A percentile compares a stretch with the other conserved stretches of the same genome.
These are phyloP conservation scores for Yamadazyma oceani DNA, from an alignment of 1,139 yeast genomes.

Conservation along the genomic window DNA sequence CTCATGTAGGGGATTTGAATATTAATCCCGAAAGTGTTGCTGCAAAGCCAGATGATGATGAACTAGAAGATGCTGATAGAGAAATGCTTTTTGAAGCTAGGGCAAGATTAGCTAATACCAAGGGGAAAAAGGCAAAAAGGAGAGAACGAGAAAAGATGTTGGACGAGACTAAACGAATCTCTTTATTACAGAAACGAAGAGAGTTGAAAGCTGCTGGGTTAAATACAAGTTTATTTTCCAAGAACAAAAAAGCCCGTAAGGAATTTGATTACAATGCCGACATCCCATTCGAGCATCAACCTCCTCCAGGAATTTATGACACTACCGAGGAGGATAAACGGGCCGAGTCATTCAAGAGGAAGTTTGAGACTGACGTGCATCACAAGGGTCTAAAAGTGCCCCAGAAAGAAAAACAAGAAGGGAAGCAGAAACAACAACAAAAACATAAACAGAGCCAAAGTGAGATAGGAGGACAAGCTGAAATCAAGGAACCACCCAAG, in stretches of 20 bases:
- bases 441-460: slow-evolving; percentile 15
- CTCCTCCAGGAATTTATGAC: slow-evolving; percentile 70
- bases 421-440: slow-evolving; percentile 19
- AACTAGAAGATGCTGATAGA: slow-evolving; percentile 81
- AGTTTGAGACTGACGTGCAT: slow-evolving; percentile 29
- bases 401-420: slow-evolving; percentile 32
- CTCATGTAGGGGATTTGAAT: slow-evolving; percentile 55
- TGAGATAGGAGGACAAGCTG: slow-evolving; percentile 35
- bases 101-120: slow-evolving; percentile 88
- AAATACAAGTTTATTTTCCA: slow-evolving; percentile 50
- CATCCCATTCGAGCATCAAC: slow-evolving; percentile 76
- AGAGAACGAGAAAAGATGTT: slow-evolving; percentile 81
- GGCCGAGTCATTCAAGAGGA: slow-evolving; percentile 42
- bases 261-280: slow-evolving; percentile 84
- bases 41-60: slow-evolving; percentile 78
- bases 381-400: slow-evolving; percentile 48
- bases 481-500: slow-evolving; percentile 22
- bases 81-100: slow-evolving; percentile 95
- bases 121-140: slow-evolving; percentile 92
- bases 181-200: slow-evolving; percentile 76
- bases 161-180: slow-evolving; percentile 71
- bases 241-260: slow-evolving; percentile 49
- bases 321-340: slow-evolving; percentile 55
- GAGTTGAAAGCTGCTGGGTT: slow-evolving; percentile 88
- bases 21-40: slow-evolving; percentile 79